Conservation (phyloP, 805 yeast species). For the Sungouiella blattae region DNA sequence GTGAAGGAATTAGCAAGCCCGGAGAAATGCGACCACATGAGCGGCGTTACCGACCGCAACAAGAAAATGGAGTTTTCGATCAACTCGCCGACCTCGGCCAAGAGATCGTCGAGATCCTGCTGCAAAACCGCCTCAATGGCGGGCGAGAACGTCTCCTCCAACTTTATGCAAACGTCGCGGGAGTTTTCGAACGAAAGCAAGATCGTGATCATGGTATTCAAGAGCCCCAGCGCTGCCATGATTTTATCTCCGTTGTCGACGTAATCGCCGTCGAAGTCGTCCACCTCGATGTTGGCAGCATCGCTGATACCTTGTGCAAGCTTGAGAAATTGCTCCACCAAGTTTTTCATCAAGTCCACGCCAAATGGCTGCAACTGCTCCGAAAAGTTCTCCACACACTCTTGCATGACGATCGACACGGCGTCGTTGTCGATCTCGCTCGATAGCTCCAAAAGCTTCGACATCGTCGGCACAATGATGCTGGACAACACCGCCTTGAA, state of each 20-base stretch:
- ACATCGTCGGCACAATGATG: slow-evolving; percentile 79
- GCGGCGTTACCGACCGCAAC: slow-evolving; percentile 44
- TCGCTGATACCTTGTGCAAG: slow-evolving; percentile 48
- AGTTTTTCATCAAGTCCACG: slow-evolving; percentile 23
- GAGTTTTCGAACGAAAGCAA: slow-evolving; percentile 81
- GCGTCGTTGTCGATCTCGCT: slow-evolving; percentile 84
- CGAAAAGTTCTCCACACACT: slow-evolving; percentile 84
- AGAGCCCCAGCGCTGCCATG: slow-evolving; percentile 75
- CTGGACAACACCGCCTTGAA: slow-evolving; percentile 67
- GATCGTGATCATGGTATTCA: slow-evolving; percentile 80
- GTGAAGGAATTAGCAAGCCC: slow-evolving; percentile 32
- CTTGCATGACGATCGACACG: slow-evolving; percentile 89
- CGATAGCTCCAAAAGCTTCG: slow-evolving; percentile 67
- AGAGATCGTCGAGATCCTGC: slow-evolving; percentile 66
- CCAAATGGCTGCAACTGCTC: slow-evolving; percentile 61
- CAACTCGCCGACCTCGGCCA: slow-evolving; percentile 73
- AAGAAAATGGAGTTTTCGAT: slow-evolving; percentile 46
- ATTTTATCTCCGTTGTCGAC: slow-evolving; percentile 57
- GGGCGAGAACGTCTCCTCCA: slow-evolving; percentile 69
- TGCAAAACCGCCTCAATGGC: slow-evolving; percentile 64
- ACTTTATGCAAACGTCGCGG: slow-evolving; percentile 53
- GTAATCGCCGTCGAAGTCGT: slow-evolving; percentile 24
- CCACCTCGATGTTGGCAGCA: slow-evolving; percentile 33
- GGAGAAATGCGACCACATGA: slow-evolving; percentile 72
- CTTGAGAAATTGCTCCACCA: slow-evolving; percentile 26